phyloP scores from a whole-genome alignment of 306 rosid genomes.

The Acacia melanoxylon region DNA sequence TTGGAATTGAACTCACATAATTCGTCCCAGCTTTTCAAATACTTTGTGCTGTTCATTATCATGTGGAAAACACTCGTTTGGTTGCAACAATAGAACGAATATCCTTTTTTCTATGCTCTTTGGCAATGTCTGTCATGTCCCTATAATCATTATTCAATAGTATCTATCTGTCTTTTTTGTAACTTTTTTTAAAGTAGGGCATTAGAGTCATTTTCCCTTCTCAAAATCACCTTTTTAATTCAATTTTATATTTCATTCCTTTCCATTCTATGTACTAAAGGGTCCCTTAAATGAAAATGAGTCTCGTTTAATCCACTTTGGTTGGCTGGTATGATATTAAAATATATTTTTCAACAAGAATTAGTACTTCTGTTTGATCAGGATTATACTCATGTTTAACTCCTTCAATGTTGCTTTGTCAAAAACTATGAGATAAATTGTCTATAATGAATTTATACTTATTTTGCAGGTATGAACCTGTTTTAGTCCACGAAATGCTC shows the following conservation, averaged over 20 bases:
- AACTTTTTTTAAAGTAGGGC: background rate
- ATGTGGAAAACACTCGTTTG: background rate
- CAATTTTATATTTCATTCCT: background rate
- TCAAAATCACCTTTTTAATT: too few relatives aligned
- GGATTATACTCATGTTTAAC: constrained; percentile 2
- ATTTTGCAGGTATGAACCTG: constrained; percentile 73
- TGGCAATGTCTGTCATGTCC: background rate
- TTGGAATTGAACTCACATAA: background rate
- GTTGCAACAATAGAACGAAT: too few relatives aligned
- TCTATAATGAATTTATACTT: constrained; percentile 18
- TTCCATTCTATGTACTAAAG: background rate
- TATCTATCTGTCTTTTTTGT: background rate
- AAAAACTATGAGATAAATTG: background rate
- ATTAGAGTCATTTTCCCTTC: background rate
- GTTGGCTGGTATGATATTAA: background rate
- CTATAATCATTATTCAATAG: too few relatives aligned
- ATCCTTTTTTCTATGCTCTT: background rate
- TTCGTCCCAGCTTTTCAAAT: background rate
- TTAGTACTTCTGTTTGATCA: background rate
- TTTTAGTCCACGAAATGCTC: constrained; percentile 91
- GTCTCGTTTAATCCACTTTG: background rate
- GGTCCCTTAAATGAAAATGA: background rate
- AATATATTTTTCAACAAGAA: background rate
- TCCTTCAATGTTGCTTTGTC: constrained; percentile 7
- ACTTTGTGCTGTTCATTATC: background rate